phyloP scores from a whole-genome alignment of 805 yeast species.

The Saccharomycopsis amapae region DNA sequence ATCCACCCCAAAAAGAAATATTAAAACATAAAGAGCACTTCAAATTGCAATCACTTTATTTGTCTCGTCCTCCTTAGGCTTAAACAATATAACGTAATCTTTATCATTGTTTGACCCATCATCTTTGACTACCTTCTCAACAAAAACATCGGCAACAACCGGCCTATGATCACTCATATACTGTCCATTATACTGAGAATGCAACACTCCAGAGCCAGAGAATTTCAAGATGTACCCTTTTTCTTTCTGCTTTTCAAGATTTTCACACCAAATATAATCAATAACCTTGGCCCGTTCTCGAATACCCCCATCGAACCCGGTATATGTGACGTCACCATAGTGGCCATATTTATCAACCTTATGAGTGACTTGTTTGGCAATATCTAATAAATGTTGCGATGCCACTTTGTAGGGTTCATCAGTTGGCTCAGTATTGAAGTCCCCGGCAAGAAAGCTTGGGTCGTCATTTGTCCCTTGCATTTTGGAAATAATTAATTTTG shows the following conservation, averaged over 20 bases:
- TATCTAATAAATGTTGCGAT: slow-evolving; percentile 32
- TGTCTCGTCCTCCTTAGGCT: slow-evolving; percentile 8
- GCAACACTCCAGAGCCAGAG: slow-evolving; percentile 33
- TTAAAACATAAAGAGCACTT: too few species aligned
- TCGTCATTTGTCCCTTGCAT: slow-evolving; percentile 30
- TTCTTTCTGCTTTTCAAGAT: slow-evolving; percentile 3
- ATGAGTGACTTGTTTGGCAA: slow-evolving; percentile 20
- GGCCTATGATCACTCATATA: slow-evolving; percentile 45
- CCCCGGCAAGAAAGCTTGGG: slow-evolving; percentile 45
- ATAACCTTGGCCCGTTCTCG: slow-evolving; percentile 29
- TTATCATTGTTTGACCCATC: neutral
- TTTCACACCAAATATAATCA: slow-evolving; percentile 26
- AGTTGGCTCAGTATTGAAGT: slow-evolving; percentile 46
- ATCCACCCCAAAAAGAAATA: too few species aligned
- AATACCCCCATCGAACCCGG: slow-evolving; percentile 35
- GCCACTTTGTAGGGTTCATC: slow-evolving; percentile 38
- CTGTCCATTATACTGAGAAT: slow-evolving; percentile 30
- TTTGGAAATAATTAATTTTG: slow-evolving; percentile 37
- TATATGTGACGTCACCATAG: slow-evolving; percentile 35
- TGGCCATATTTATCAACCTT: slow-evolving; percentile 35
- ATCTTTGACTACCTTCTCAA: neutral
- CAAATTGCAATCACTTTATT: slow-evolving; percentile 11
- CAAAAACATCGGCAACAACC: slow-evolving; percentile 29
- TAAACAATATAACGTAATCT: slow-evolving; percentile 14
- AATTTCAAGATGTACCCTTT: slow-evolving; percentile 14